Base-by-base conservation (phyloP, 1,284 basidiomycete species). In the Quambalaria eucalypti region DNA sequence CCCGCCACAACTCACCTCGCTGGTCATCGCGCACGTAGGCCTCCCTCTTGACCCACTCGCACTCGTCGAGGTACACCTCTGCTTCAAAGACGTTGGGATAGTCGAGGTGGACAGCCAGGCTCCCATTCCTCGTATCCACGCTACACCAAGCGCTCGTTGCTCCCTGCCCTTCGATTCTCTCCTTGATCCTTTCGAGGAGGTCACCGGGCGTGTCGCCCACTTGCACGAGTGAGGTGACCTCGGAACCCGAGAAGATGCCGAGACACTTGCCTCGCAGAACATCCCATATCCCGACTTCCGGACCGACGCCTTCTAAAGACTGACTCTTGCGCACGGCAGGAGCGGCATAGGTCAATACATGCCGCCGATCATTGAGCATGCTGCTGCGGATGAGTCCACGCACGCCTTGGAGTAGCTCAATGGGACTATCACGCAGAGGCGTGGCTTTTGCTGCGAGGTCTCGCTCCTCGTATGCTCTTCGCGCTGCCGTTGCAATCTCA, bases 51-150 rank as follows among this genome's bases (percentile, higher is more conserved):
- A 57, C 47, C 46, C 60, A 67, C 59, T 87, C 52, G 84, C 84
- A 76, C 56, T 98, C 93, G 74, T 97, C 92, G 2, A 87, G 84
- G 73, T 95, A 97, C 2, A 93, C 84, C 77, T 98, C 95, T 9
- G 89, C 88, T 59, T 96, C 91, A 74, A 96, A 97, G 64, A 86
- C 89, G 48, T 82, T 79, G 4, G 72, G 75, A 65, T 95, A 89
- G 54, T 84, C 87, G 40, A 98, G 73, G 77, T 96, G 90, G 2
- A 98, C 84, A 0, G 86, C 86, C 57, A 99, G 79, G 30, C 88
- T 83, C 1, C 93, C 93, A 19, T 86, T 85, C 76, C 88, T 87
- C 4, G 90, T 93, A 75, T 97, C 93, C 25, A 88, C 85, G 19
- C 82, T 83, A 50, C 87, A 87, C 95, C 95, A 99, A 4, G 85